phyloP scores from a whole-genome alignment of 768 basidiomycete genomes.

The Amanita pseudoporphyria region DNA sequence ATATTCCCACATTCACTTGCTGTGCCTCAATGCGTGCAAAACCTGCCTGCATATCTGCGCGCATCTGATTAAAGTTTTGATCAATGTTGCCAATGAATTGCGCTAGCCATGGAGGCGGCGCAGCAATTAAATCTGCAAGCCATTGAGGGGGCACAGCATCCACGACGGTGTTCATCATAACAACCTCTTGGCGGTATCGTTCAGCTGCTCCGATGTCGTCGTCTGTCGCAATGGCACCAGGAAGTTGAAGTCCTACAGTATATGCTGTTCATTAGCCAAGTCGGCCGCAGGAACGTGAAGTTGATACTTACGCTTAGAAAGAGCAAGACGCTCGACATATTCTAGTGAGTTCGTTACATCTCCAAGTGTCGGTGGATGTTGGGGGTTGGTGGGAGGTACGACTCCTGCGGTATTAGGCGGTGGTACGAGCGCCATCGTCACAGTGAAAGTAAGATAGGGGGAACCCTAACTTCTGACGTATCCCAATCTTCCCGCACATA shows the following conservation, averaged over 20 bases:
- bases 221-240: background rate
- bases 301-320: background rate
- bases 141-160: background rate
- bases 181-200: background rate
- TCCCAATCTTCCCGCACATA: no score
- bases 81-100: background rate
- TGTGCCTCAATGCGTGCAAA: background rate
- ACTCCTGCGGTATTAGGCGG: constrained; percentile 14
- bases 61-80: background rate
- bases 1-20: background rate
- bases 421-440: constrained; percentile 11
- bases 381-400: background rate
- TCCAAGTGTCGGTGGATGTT: background rate
- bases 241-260: background rate
- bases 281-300: background rate
- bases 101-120: background rate
- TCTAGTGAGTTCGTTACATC: background rate
- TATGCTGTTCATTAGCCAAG: no score
- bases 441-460: background rate
- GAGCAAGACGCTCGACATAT: background rate
- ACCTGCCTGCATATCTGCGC: background rate
- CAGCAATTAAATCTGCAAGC: background rate
- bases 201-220: background rate
- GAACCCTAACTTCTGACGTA: no score
- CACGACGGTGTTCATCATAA: constrained; percentile 2